A percentile compares a stretch with the other conserved stretches of the same genome.
Conservation (phyloP, 1,139 yeast species). For the Trichomonascaceae sp. region DNA sequence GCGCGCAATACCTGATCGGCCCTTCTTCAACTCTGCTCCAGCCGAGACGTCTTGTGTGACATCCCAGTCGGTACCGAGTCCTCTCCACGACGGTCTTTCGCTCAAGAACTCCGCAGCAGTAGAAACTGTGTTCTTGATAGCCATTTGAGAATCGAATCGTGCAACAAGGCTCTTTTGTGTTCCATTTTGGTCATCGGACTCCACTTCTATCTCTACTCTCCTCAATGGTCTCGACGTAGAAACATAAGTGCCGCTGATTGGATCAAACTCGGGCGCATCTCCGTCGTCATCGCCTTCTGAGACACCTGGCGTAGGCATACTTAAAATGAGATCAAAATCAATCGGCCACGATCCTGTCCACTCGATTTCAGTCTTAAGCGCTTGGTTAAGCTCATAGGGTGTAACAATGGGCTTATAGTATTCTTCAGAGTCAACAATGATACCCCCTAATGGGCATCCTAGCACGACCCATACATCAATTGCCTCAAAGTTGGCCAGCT, state of each 20-base stretch:
- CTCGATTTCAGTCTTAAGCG: constrained; percentile 55
- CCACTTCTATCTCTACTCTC: constrained; percentile 50
- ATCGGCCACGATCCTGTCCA: constrained; percentile 95
- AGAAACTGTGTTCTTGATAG: constrained; percentile 68
- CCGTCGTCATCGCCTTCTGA: constrained; percentile 14
- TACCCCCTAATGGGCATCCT: constrained; percentile 93
- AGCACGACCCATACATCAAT: constrained; percentile 88
- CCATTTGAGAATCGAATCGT: constrained; percentile 45
- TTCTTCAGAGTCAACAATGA: constrained; percentile 66
- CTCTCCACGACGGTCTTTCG: constrained; percentile 62
- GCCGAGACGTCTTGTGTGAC: constrained; percentile 29
- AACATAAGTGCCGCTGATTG: constrained; percentile 70
- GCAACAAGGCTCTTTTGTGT: constrained; percentile 32
- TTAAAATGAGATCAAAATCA: constrained; percentile 48
- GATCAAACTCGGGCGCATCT: constrained; percentile 75
- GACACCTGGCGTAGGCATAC: constrained; percentile 18
- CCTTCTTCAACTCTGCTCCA: constrained; percentile 55
- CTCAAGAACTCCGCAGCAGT: constrained; percentile 77
- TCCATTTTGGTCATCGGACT: constrained; percentile 25
- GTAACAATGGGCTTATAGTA: constrained; percentile 86
- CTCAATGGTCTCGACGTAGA: constrained; percentile 61
- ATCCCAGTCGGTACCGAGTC: constrained; percentile 72
- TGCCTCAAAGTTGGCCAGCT: constrained; percentile 84
- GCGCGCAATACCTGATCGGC: constrained; percentile 78
- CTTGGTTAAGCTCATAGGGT: constrained; percentile 79